Percentiles rank a stretch among this genome's conserved stretches.
Conservation (phyloP, 768 basidiomycete genomes). For the Termitomyces sp. region DNA sequence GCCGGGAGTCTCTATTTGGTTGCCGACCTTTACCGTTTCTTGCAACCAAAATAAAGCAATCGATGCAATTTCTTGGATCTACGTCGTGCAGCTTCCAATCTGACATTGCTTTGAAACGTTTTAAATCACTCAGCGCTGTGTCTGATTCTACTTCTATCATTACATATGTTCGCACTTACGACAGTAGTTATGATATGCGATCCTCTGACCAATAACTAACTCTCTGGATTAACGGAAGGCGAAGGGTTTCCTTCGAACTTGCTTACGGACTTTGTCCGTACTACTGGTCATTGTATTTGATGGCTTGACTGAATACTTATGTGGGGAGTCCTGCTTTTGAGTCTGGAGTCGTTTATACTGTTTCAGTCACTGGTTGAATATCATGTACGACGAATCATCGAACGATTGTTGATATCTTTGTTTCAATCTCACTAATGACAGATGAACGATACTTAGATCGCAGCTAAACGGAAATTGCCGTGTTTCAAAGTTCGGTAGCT, state of each 20-base stretch:
- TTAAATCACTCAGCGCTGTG: background rate
- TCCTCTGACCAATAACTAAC: background rate
- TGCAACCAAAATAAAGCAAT: background rate
- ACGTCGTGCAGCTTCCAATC: no score
- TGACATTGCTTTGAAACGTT: background rate
- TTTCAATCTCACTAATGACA: background rate
- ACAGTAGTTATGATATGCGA: background rate
- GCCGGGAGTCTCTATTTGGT: constrained; percentile 94
- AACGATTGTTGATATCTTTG: background rate
- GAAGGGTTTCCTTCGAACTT: no score
- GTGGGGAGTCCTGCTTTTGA: no score
- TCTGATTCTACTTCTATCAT: background rate
- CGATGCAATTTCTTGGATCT: background rate
- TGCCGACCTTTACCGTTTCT: constrained; percentile 81
- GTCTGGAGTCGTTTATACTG: no score
- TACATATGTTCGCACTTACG: background rate
- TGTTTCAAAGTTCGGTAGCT: background rate
- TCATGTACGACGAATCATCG: no score
- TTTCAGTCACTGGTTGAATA: background rate
- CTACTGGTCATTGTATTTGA: no score
- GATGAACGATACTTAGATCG: background rate
- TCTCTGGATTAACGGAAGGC: no score
- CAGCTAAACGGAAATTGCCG: background rate
- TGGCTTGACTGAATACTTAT: no score
- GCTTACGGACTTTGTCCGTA: no score